Evolutionary conservation across 1,139 yeast species (phyloP), one percentile per base, ranked within the genome.

Genomic region (Yamadazyma oceani): DNA sequence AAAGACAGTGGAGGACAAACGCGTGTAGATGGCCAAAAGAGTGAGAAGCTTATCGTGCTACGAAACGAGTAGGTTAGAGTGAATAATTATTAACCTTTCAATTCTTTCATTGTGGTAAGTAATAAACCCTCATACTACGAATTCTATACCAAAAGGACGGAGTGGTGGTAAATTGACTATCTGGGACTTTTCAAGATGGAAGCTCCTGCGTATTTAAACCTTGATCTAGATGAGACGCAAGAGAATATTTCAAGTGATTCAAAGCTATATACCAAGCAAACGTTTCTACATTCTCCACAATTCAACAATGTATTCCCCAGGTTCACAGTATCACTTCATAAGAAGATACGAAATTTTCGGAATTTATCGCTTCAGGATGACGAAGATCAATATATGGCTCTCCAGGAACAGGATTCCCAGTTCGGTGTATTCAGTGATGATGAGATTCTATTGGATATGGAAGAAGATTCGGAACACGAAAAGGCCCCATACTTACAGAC

Each of bases 321-420:
- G 6, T 69, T 70, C 46, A 48, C 51, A 28, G 74, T 70, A 1
- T 53, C 55, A 17, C 42, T 51, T 14, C 53, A 54, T 34, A 71
- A 71, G 45, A 62, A 64, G 11, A 58, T 66, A 25, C 45, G 54
- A 13, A 73, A 70, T 7, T 55, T 69, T 21, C 42, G 62, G 13
- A 60, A 65, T 44, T 45, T 56, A 5, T 59, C 69, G 8, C 53
- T 64, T 21, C 66, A 67, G 39, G 75, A 69, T 34, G 74, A 67
- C 34, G 59, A 56, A 17, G 68, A 66, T 45, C 75, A 69, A 44
- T 55, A 53, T 15, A 40, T 67, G 32, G 55, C 62, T 2, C 63
- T 68, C 1, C 60, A 56, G 17, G 72, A 65, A 29, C 66, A 62
- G 30, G 75, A 70, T 42, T 69, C 75, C 0, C 73, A 67, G 44